Percentiles rank a stretch among this genome's conserved stretches.
Evolutionary conservation across 2,329 filamentous ascomycete genomes (phyloP).

Genomic region (Didymella sp.): DNA sequence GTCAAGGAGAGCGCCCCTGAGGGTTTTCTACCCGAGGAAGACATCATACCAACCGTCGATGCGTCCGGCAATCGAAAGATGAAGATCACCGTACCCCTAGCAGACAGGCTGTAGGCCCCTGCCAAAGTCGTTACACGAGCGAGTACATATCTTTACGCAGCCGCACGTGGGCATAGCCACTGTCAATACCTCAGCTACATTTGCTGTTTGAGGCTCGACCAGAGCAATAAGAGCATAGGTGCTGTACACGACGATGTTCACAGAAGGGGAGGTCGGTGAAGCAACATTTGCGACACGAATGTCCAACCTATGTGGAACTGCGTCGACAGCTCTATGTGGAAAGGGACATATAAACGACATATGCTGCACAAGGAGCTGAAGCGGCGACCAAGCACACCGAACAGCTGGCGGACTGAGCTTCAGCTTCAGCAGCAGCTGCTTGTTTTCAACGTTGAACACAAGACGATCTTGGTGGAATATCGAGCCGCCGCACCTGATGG

Average conservation of each 20-base stretch:
- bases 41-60: slow-evolving; percentile 43
- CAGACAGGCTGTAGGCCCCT: slow-evolving; percentile 14
- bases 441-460: not conserved
- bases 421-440: not conserved
- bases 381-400: not conserved
- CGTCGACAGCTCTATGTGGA: not conserved
- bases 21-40: slow-evolving; percentile 29
- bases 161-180: not conserved
- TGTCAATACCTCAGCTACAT: not conserved
- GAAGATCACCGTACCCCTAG: slow-evolving; percentile 11
- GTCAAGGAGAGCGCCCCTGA: slow-evolving; percentile 37
- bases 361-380: not conserved
- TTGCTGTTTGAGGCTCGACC: not conserved
- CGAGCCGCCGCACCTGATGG: too few species aligned
- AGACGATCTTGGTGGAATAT: not conserved
- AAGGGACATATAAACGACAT: not conserved
- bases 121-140: not conserved
- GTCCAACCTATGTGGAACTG: not conserved
- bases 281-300: not conserved
- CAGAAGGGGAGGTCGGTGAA: too few species aligned
- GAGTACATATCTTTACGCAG: not conserved
- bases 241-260: not conserved
- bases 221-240: not conserved
- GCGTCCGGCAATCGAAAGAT: slow-evolving; percentile 21
- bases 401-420: too few species aligned